Evolutionary conservation across 345 rosid species (phyloP).

Genomic region (Eucalyptus virginea): DNA sequence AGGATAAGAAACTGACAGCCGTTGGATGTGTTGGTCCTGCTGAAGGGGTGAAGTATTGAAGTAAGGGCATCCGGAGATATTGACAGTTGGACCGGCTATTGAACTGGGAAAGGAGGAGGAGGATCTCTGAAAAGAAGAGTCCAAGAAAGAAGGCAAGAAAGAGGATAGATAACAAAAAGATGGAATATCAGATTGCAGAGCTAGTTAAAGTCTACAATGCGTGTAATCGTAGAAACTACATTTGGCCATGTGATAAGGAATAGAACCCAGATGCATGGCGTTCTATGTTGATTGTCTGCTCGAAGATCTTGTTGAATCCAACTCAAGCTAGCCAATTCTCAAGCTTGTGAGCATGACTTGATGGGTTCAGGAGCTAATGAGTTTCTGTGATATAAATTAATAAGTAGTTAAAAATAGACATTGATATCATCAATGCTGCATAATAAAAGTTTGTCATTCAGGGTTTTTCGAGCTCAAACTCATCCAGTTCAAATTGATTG

Average conservation of each 20-base stretch:
- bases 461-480: background rate
- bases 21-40: background rate
- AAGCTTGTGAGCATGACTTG: background rate
- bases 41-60: background rate
- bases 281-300: background rate
- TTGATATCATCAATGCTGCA: background rate
- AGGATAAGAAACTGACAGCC: background rate
- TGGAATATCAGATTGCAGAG: too few relatives aligned
- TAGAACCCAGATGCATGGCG: background rate
- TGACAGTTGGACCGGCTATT: background rate
- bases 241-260: too few relatives aligned
- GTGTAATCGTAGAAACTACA: too few relatives aligned
- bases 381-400: too few relatives aligned
- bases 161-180: too few relatives aligned
- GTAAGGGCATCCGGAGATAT: background rate
- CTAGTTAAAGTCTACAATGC: too few relatives aligned
- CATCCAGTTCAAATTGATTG: rapidly evolving
- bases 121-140: too few relatives aligned
- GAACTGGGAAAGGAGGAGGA: background rate
- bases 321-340: background rate
- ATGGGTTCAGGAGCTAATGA: background rate
- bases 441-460: too few relatives aligned
- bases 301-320: background rate
- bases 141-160: too few relatives aligned
- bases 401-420: background rate